Evolutionary conservation across 2,329 filamentous ascomycete species (phyloP).

Genomic region (Corynespora cassiicola): DNA sequence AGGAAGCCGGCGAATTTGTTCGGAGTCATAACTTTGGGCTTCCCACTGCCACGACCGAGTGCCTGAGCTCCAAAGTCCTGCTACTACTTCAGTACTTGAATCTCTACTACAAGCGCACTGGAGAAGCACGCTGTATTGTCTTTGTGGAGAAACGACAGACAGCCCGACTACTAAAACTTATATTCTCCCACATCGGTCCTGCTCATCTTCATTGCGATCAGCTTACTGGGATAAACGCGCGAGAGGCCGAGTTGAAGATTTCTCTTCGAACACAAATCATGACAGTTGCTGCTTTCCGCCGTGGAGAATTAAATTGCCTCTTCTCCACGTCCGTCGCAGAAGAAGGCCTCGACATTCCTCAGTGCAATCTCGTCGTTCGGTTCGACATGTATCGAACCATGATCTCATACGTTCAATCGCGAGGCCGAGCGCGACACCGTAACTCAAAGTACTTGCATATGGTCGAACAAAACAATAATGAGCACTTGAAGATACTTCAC

Average conservation of each 20-base stretch:
- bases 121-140: slow-evolving; percentile 77
- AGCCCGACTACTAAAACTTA: slow-evolving; percentile 72
- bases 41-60: slow-evolving; percentile 42
- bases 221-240: slow-evolving; percentile 67
- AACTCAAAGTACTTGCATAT: slow-evolving; percentile 86
- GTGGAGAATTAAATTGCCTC: slow-evolving; percentile 65
- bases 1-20: slow-evolving; percentile 64
- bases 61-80: slow-evolving; percentile 76
- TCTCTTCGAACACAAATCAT: slow-evolving; percentile 77
- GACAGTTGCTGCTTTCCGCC: slow-evolving; percentile 70
- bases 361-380: slow-evolving; percentile 71
- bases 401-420: slow-evolving; percentile 94
- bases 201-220: slow-evolving; percentile 66
- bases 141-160: slow-evolving; percentile 84
- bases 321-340: slow-evolving; percentile 71
- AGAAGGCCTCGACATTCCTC: slow-evolving; percentile 70
- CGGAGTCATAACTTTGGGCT: slow-evolving; percentile 56
- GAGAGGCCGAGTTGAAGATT: slow-evolving; percentile 65
- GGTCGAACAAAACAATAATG: slow-evolving; percentile 73
- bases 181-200: slow-evolving; percentile 68
- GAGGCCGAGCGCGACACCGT: slow-evolving; percentile 80
- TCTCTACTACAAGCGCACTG: slow-evolving; percentile 65
- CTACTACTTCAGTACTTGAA: slow-evolving; percentile 66
- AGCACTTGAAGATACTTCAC: slow-evolving; percentile 63
- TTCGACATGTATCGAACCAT: slow-evolving; percentile 90